These are phyloP conservation scores for Pleurotus salmoneostramineus DNA, from an alignment of 768 basidiomycete species.

Conservation along the genomic window DNA sequence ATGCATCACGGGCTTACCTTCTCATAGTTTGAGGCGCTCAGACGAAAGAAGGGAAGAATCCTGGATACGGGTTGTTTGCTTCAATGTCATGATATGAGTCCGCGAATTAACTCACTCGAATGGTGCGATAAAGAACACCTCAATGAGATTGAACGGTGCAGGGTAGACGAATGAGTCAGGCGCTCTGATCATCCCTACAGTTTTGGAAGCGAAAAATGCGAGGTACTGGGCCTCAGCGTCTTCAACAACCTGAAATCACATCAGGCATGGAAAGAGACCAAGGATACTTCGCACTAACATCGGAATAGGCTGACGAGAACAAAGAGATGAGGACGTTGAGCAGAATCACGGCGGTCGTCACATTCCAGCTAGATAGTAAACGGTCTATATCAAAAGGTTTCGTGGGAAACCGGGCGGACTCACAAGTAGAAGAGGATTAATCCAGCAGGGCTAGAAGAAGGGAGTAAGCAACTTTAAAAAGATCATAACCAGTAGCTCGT, in stretches of 20 bases:
- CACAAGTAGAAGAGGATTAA: constrained; percentile 79
- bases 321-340: constrained; percentile 95
- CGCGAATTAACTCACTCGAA: constrained; percentile 54
- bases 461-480: background rate
- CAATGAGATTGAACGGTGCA: constrained; percentile 90
- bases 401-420: constrained; percentile 5
- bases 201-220: constrained; percentile 87
- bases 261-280: background rate
- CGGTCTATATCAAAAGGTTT: no score
- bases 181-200: constrained; percentile 79
- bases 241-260: constrained; percentile 53
- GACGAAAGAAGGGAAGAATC: constrained; percentile 33
- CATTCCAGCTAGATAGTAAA: constrained; percentile 61
- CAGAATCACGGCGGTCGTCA: constrained; percentile 76
- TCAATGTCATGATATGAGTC: no score
- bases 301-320: constrained; percentile 89
- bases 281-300: constrained; percentile 42
- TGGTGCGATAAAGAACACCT: constrained; percentile 76
- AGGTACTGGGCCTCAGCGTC: constrained; percentile 91
- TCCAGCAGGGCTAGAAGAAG: constrained; percentile 42
- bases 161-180: constrained; percentile 87
- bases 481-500: background rate
- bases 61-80: constrained; percentile 21
- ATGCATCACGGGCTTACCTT: constrained; percentile 29
- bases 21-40: constrained; percentile 55